Base-by-base conservation (phyloP, 345 rosid species). In the Acer campestre region DNA sequence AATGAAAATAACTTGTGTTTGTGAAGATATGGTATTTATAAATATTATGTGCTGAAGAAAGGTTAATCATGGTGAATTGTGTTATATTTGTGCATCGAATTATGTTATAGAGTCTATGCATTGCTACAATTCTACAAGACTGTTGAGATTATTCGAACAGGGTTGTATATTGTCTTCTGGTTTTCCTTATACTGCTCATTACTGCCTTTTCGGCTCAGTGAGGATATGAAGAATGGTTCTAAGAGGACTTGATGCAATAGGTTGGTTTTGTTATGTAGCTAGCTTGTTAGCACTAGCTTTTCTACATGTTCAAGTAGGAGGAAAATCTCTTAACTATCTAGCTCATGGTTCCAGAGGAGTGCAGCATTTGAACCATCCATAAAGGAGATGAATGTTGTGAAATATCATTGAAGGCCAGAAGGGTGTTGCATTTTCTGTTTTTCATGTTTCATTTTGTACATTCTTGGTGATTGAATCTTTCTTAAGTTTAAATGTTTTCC, bases 401-500 rank as follows among this genome's bases (percentile, higher is more conserved):
- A 51, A 51, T 53, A 17, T 53, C 1, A 53, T 53, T 16, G 58
- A 53, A 53, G n/a, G 58, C 5, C 17, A 4, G 58, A 53, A 16
- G n/a, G 58, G 17, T 53, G 58, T 16, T 53, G n/a, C 58, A 16
- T 53, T 35, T 10, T 66, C 14, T 17, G 27, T n/a, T 55, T 42
- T 58, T 25, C 65, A 31, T 62, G 51, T 73, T 20, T 61, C 10
- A 61, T 22, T 71, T 51, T 71, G 38, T 27, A 8, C 12, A 27
- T 53, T 31, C 44, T n/a, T 56, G 44, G 11, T 55, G 27, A 38
- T 3, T 56, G 59, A 16, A 29, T n/a, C 27, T 29, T 76, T 25
- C 61, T 38, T 31, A 65, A 78, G 67, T 71, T 17, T 12, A 61
- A 55, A 3, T 46, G 44, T 55, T 77, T 35, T 74, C 10, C 12